Evolutionary conservation across 768 basidiomycete species (phyloP).

Genomic region (Stropharia rugosoannulata): DNA sequence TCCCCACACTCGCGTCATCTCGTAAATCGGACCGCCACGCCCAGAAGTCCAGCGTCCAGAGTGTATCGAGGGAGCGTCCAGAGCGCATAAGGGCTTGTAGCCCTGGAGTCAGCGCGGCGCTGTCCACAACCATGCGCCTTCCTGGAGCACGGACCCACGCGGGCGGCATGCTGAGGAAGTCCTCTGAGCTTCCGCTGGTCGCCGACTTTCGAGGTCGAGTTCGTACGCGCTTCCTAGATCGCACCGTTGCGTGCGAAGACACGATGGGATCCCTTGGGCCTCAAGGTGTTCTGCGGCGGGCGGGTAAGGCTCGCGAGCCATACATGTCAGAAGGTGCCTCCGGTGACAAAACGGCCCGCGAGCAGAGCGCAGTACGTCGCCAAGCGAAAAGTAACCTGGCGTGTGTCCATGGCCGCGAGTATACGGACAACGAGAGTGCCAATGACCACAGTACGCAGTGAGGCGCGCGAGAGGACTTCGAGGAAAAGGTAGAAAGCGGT

Average conservation of each 20-base stretch:
- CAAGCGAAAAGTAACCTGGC: conserved; percentile 37
- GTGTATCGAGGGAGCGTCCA: conserved; percentile 44
- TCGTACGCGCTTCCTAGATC: conserved; percentile 39
- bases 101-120: too few relatives aligned
- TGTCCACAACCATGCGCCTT: conserved; percentile 39
- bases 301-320: conserved; percentile 37
- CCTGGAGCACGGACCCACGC: conserved; percentile 12
- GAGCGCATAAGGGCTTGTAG: too few relatives aligned
- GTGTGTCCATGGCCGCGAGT: conserved; percentile 51
- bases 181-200: conserved; percentile 1
- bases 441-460: conserved; percentile 36
- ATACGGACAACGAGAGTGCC: conserved; percentile 38
- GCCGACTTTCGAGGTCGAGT: conserved; percentile 36
- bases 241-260: conserved; percentile 46
- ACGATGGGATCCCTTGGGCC: conserved; percentile 49
- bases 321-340: conserved; percentile 41
- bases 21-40: not conserved
- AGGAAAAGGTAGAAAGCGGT: conserved; percentile 51
- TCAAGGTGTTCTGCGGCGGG: too few relatives aligned
- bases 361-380: conserved; percentile 45
- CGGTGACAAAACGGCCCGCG: conserved; percentile 47
- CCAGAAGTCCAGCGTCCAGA: conserved; percentile 42
- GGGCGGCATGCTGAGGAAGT: too few relatives aligned
- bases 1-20: not conserved
- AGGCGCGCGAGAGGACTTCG: conserved; percentile 43